Base-by-base conservation (phyloP, 2,329 filamentous ascomycete genomes). In the Botrytis squamosa region DNA sequence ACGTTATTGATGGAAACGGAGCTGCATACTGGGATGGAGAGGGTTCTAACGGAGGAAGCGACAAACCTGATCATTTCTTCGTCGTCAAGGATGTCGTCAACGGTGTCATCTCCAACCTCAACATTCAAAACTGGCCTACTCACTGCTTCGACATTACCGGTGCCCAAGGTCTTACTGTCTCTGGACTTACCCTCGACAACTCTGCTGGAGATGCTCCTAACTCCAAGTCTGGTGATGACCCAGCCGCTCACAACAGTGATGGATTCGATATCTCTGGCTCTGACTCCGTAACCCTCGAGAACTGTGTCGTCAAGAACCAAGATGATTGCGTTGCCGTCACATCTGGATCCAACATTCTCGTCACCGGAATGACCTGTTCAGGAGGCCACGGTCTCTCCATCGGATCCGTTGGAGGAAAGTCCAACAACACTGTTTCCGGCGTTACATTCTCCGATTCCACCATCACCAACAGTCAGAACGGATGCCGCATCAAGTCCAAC, bases 11-110 rank as follows among this genome's bases (percentile, higher is more conserved):
- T 77, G 87, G 88, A 73, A 84, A 87, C 33, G 72, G 72, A 55
- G 33, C 70, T 4, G 69, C 65, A 20, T 77, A 87, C 87, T 91
- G 89, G 90, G 89, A 91, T 76, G 83, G 84, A 72, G 75, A 89
- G 81, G 90, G 90, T 40, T 81, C 81, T 77, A 89, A 89, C 78
- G 88, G 89, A 44, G 89, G 89, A 52, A 76, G 85, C 82, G 87
- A 81, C 33, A 91, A 92, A 85, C 90, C 90, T 75, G 88, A 90
- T 83, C 88, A 91, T 83, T 90, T 90, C 84, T 84, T 83, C 71
- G 84, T 85, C 12, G 85, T 90, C 78, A 83, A 82, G 71, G 78
- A 90, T 71, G 87, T 81, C 52, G 81, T 83, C 71, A 82, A 81
- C 14, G 88, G 87, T 12, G 81, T 80, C 46, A 88, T 89, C 80